A percentile compares a stretch with the other conserved stretches of the same genome.
phyloP scores from a whole-genome alignment of 1,139 yeast genomes.

The Pichia sp. region DNA sequence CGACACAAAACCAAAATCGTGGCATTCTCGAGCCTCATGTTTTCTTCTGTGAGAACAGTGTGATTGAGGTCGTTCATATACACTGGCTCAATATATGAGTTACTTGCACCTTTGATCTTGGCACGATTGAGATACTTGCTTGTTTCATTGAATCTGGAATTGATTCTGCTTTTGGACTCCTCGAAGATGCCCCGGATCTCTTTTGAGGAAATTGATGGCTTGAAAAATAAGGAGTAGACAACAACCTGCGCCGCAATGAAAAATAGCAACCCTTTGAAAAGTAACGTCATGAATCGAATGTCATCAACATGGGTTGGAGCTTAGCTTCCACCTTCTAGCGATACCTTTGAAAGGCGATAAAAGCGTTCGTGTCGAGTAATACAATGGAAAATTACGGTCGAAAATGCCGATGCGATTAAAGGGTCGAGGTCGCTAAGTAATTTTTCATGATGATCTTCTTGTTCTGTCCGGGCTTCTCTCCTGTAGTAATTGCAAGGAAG shows the following conservation, averaged over 20 bases:
- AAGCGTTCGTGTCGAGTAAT: background rate
- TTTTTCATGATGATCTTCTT: background rate
- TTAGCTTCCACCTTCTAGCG: background rate
- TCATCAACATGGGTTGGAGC: background rate
- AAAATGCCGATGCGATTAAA: background rate
- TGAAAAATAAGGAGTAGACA: background rate
- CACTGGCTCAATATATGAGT: conserved; percentile 25
- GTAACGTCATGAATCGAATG: background rate
- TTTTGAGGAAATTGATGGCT: conserved; percentile 2
- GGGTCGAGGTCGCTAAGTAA: background rate
- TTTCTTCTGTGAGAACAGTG: conserved; percentile 2
- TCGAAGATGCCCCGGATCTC: conserved; percentile 10
- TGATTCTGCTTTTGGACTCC: conserved; percentile 11
- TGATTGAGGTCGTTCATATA: conserved; percentile 20
- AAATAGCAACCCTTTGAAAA: background rate
- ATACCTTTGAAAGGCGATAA: background rate
- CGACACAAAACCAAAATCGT: conserved; percentile 70
- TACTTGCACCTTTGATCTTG: conserved; percentile 29
- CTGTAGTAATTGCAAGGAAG: background rate
- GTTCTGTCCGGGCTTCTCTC: background rate
- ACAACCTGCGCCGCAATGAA: background rate
- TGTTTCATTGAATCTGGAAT: conserved; percentile 18
- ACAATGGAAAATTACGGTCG: background rate
- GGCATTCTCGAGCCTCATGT: conserved; percentile 44
- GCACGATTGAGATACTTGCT: conserved; percentile 17